Evolutionary conservation across 2,329 filamentous ascomycete genomes (phyloP).

Genomic region (Trichoderma arundinaceum): DNA sequence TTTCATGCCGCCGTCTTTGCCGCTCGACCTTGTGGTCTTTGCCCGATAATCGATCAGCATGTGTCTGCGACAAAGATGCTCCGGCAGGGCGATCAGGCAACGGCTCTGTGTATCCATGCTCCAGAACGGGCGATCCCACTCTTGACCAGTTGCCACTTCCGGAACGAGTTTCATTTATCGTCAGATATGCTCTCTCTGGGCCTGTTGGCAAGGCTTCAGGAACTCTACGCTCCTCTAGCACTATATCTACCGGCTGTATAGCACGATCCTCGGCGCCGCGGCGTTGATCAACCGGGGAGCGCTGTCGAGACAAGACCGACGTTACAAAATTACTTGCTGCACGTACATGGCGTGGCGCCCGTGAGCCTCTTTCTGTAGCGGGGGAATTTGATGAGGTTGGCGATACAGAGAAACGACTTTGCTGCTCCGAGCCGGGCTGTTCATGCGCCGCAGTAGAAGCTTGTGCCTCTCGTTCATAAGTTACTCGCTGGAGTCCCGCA

Average conservation of each 20-base stretch:
- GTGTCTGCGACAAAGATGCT: constrained; percentile 53
- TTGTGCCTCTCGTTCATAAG: constrained; percentile 21
- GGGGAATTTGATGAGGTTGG: constrained; percentile 22
- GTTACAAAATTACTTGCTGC: constrained; percentile 20
- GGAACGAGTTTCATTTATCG: constrained; percentile 1
- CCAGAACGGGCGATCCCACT: not conserved
- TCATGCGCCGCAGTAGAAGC: not conserved
- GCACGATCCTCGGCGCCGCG: constrained; percentile 2
- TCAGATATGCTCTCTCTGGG: constrained; percentile 21
- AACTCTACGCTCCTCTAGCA: constrained; percentile 2
- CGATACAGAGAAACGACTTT: constrained; percentile 30
- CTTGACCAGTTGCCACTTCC: not conserved
- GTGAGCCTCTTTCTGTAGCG: constrained; percentile 1
- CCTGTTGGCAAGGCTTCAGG: constrained; percentile 6
- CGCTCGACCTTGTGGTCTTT: constrained; percentile 55
- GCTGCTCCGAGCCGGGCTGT: constrained; percentile 4
- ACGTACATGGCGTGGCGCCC: constrained; percentile 6
- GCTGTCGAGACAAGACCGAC: constrained; percentile 20
- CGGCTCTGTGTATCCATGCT: constrained; percentile 7
- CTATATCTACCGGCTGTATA: constrained; percentile 21
- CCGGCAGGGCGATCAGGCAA: constrained; percentile 54
- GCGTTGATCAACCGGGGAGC: constrained; percentile 23
- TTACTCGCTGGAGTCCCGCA: constrained; percentile 33
- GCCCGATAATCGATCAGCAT: constrained; percentile 50
- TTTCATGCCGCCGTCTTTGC: constrained; percentile 63